phyloP scores from a whole-genome alignment of 2,329 filamentous ascomycete genomes.

The Ceratocystis albifundus region DNA sequence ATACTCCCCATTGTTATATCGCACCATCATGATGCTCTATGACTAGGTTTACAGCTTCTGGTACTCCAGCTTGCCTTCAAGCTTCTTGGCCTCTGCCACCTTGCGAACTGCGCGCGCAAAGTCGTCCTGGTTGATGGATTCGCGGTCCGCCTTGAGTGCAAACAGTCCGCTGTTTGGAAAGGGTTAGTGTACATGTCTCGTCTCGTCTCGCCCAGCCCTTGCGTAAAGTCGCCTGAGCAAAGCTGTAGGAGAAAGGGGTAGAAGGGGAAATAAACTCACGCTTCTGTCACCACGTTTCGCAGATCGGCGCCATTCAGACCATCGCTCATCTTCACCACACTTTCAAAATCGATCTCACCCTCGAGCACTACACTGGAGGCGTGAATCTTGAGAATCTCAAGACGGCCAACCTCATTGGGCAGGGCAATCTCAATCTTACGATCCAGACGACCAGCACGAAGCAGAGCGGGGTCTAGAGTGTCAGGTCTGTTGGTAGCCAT shows the following conservation, averaged over 20 bases:
- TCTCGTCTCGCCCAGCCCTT: background rate
- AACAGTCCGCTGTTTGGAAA: slow-evolving; percentile 60
- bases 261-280: slow-evolving; percentile 52
- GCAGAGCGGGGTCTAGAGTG: slow-evolving; percentile 82
- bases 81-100: slow-evolving; percentile 93
- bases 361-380: slow-evolving; percentile 74
- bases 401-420: slow-evolving; percentile 87
- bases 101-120: slow-evolving; percentile 99
- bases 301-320: slow-evolving; percentile 95
- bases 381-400: slow-evolving; percentile 98
- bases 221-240: background rate
- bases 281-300: slow-evolving; percentile 95
- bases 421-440: slow-evolving; percentile 96
- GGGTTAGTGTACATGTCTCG: slow-evolving; percentile 28
- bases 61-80: slow-evolving; percentile 96
- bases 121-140: slow-evolving; percentile 93
- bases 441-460: slow-evolving; percentile 86
- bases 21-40: background rate
- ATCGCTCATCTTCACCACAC: slow-evolving; percentile 99
- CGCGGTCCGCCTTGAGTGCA: slow-evolving; percentile 95
- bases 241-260: slow-evolving; percentile 3
- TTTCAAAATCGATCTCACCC: slow-evolving; percentile 96
- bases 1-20: background rate
- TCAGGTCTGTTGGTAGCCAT: slow-evolving; percentile 98
- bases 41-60: slow-evolving; percentile 62